Evolutionary conservation across 768 basidiomycete species (phyloP), one percentile per base, ranked within the genome.

Genomic region (Leucosporidium creatinivorum): DNA sequence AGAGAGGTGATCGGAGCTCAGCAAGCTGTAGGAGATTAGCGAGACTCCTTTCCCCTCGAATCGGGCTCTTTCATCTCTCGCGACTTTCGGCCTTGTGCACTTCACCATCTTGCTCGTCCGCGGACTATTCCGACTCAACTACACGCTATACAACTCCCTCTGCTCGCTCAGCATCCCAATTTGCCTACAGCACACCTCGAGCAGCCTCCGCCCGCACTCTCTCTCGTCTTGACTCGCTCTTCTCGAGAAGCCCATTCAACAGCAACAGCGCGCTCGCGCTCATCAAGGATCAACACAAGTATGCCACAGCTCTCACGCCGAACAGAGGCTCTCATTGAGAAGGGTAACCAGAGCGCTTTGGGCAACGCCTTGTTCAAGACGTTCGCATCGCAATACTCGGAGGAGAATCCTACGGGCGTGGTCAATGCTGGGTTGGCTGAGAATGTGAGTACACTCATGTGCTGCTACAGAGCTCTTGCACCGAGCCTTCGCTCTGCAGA

Each of bases 341-440:
- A 33, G 31, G 55, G 55, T 0, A 56, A 33, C 10, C 30, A 28
- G 18, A 56, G 31, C 31, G 30, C 30, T 5, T 31, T 56, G 28
- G 30, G 28, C 55, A 56, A 23, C 55, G 58, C 69, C 0, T 62
- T 70, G 4, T 70, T 70, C 66, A 63, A 70, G 66, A 61, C 57
- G 49, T 58, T 58, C 21, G 52, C 52, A 28, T 54, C 15, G 28
- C 69, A 70, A 48, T 70, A 61, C 66, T 54, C 63, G 4, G 36
- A 44, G 50, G 17, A 31, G 15, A 62, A 61, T 54, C 59, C 48
- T 3, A 3, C 15, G 1, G 69, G 69, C 6, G 47, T 61, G 25
- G 61, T 70, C 55, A 70, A 67, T 50, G 58, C 67, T 18, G 69
- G 69, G 23, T 59, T 67, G 0, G 69, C 69, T 3, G 69, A 70